Base-by-base conservation (phyloP, 129 eudicot genomes). In the Artemisia tridentata region DNA sequence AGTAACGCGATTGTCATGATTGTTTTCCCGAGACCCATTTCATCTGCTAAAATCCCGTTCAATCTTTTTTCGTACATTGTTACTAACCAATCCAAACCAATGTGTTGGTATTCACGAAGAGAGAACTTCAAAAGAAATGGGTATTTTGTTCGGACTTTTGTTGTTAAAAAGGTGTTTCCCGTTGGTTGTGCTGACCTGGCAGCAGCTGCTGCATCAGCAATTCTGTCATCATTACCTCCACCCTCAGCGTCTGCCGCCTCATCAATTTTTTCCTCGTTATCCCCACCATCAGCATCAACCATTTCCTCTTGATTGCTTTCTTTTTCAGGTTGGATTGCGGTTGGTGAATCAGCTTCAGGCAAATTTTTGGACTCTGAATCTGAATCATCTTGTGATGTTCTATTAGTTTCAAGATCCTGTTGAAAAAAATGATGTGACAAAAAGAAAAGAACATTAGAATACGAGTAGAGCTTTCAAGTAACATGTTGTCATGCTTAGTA, bases 121-220 rank as follows among this genome's bases (percentile, higher is more conserved):
- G 99, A 87, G 67, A 85, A 88, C 68, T 95, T 95, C 19, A 95
- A 84, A 41, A 95, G 88, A 72, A 95, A 95, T 2, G 99, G 99
- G 66, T 79, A 85, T 74, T 90, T 90, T 31, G 99, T 95, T 4
- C 96, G 81, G 75, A 95, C 97, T 78, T 88, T 95, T 17, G 99
- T 95, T 38, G 99, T 95, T 50, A 82, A 73, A 77, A 95, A 95
- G 18, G 99, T 95, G 56, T 88, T 88, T 34, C 99, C 99, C 1
- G 99, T 95, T 46, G 99, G 99, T 48, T 95, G 99, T 43, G 99
- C 99, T 46, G 93, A 95, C 72, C 93, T 81, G 59, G 99, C 99
- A 57, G 96, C 99, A 13, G 97, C 99, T 9, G 99, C 99, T 47
- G 99, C 99, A 71, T 95, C 96, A 74, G 97, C 99, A 75, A 95